A percentile compares a stretch with the other conserved stretches of the same genome.
phyloP scores from a whole-genome alignment of 2,329 filamentous ascomycete species.

The Hysterium pulicare region DNA sequence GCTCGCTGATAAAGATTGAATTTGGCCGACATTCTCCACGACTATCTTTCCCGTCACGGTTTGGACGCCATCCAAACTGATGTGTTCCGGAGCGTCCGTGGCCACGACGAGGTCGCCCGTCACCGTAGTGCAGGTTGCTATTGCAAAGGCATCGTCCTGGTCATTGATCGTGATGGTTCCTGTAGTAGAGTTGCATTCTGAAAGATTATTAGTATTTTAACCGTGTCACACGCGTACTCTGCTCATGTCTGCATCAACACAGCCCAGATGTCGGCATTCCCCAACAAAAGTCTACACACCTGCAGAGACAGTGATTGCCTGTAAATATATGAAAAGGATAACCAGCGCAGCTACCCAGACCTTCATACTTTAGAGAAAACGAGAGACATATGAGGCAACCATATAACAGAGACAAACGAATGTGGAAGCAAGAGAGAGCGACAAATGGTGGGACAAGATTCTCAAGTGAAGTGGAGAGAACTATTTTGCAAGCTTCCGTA shows the following conservation, averaged over 20 bases:
- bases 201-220: too few relatives aligned
- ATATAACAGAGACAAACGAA: too few relatives aligned
- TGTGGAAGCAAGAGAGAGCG: too few relatives aligned
- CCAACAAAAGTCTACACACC: too few relatives aligned
- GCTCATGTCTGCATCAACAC: too few relatives aligned
- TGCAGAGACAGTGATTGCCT: not conserved
- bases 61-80: conserved; percentile 15
- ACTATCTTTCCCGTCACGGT: conserved; percentile 12
- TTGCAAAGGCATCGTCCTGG: conserved; percentile 11
- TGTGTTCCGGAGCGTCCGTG: conserved; percentile 12
- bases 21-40: conserved; percentile 10
- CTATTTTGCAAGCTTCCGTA: too few relatives aligned
- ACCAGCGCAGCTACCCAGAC: not conserved
- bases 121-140: conserved; percentile 15
- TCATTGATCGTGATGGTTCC: conserved; percentile 15
- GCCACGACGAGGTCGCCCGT: conserved; percentile 16
- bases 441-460: too few relatives aligned
- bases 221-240: too few relatives aligned
- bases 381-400: too few relatives aligned
- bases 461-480: too few relatives aligned
- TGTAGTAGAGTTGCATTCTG: conserved; percentile 15
- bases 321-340: not conserved
- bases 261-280: too few relatives aligned
- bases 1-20: conserved; percentile 16
- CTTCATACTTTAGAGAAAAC: too few relatives aligned